Evolutionary conservation across 352 stramenopile species (phyloP), one percentile per base, ranked within the genome.

Genomic region (Phytophthora gonapodyides): DNA sequence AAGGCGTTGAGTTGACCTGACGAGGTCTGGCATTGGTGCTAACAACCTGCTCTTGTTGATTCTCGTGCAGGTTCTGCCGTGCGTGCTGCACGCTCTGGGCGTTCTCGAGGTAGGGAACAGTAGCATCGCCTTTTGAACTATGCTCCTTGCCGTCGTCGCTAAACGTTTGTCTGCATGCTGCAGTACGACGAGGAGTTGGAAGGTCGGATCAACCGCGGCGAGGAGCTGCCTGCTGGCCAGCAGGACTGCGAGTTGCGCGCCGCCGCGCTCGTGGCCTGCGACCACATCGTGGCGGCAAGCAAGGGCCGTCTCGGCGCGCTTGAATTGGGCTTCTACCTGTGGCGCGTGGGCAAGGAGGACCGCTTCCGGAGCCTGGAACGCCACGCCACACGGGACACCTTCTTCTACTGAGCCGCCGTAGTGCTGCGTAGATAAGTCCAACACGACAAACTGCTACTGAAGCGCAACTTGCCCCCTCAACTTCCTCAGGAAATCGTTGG

Each of bases 71-170:
- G 82, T 91, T 1, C 55, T 94, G 30, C 84, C 84, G 1, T 94
- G 84, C 58, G 84, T 94, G 34, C 59, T 94, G 11, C 74, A 81
- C 16, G 84, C 82, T 16, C 27, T 91, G 27, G 84, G 81, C 8
- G 79, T 94, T 31, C 73, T 92, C 15, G 69, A 91, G 76, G 84
- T 93, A n/a, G n/a, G n/a, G n/a, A n/a, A n/a, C n/a, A n/a, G n/a
- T n/a, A n/a, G n/a, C n/a, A n/a, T n/a, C n/a, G n/a, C n/a, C n/a
- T n/a, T n/a, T n/a, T n/a, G n/a, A n/a, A n/a, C n/a, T n/a, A n/a
- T n/a, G n/a, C n/a, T n/a, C n/a, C n/a, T n/a, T 51, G 33, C 24
- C 15, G n/a, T 27, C 24, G 24, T 27, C 24, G 24, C 24, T 27
- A 6, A 27, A 3, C 24, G 4, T 4, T 27, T 27, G 24, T 27